Percentiles rank a stretch among this genome's conserved stretches.
These are phyloP conservation scores for Zygoascus sp. DNA, from an alignment of 1,139 yeast species.

Conservation along the genomic window DNA sequence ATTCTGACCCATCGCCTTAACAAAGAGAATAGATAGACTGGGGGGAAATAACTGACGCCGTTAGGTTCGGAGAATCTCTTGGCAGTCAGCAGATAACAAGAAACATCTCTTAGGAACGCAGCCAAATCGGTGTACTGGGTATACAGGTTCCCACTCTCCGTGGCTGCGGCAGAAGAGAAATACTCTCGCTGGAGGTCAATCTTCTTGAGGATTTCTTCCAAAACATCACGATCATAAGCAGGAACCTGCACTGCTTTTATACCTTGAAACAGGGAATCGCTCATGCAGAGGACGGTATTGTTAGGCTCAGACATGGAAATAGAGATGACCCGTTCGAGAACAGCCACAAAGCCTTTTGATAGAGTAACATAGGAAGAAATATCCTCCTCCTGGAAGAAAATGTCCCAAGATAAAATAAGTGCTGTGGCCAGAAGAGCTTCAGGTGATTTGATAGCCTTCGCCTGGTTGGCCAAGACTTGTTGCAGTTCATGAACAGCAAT, in stretches of 20 bases:
- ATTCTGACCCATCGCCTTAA: constrained; percentile 30
- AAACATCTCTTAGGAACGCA: constrained; percentile 21
- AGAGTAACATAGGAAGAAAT: constrained; percentile 29
- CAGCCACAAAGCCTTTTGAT: constrained; percentile 32
- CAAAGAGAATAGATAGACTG: constrained; percentile 25
- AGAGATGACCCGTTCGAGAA: constrained; percentile 23
- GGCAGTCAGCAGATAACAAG: constrained; percentile 18
- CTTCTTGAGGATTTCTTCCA: constrained; percentile 31
- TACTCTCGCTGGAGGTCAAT: constrained; percentile 21
- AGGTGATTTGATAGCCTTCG: constrained; percentile 18
- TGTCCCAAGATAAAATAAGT: constrained; percentile 33
- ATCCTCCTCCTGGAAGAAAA: constrained; percentile 31
- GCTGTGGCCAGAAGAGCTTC: constrained; percentile 31
- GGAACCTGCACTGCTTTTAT: constrained; percentile 37
- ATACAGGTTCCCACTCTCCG: neutral
- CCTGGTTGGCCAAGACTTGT: constrained; percentile 22
- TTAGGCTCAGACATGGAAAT: constrained; percentile 26
- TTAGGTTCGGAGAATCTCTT: constrained; percentile 15
- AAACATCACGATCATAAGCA: constrained; percentile 34
- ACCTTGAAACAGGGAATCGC: constrained; percentile 31
- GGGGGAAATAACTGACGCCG: constrained; percentile 25
- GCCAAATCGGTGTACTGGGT: constrained; percentile 20
- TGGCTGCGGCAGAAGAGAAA: constrained; percentile 2
- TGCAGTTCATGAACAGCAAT: constrained; percentile 30
- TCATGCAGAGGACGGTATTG: constrained; percentile 30